Evolutionary conservation across 495 filamentous ascomycete genomes (phyloP), one percentile per base, ranked within the genome.

Genomic region (Xylaria curta): DNA sequence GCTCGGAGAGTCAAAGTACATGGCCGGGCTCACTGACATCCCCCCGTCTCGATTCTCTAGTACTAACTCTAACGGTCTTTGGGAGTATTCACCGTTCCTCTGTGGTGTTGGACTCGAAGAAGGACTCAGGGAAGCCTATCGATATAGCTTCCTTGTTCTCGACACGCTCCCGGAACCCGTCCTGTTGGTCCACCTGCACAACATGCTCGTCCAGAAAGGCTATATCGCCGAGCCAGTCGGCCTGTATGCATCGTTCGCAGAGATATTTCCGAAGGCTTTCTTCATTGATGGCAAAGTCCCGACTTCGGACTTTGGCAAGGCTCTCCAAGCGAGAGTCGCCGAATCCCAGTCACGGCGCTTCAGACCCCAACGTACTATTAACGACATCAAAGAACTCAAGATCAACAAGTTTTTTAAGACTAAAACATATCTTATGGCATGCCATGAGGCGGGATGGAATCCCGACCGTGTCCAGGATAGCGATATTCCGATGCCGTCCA

Each of bases 31-130:
- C 19, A 70, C 54, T 7, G 74, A 33, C 1, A 77, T 83, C n/a
- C 78, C 83, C 9, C 80, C 82, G 60, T 84, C 83, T 44, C 83
- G 81, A 8, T 85, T 87, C 63, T 75, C 79, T 33, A 72, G 74
- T 12, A 82, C 78, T 26, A 80, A 84, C 66, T 38, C 80, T 1
- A 87, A 86, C 67, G 84, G 83, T 4, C 78, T 87, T 53, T 86
- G 83, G 85, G 81, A 83, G 44, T 87, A 85, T 65, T 87, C 83
- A 21, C 86, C 85, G 3, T 86, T 82, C 72, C 78, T 87, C 19
- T 87, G 85, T 59, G 84, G 84, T 9, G 80, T 78, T 4, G 83
- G 85, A 3, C 78, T 87, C 7, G 71, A 71, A 19, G 83, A 86
- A 73, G 81, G 62, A 7, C 79, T 87, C 2, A 75, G 81, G 28